Evolutionary conservation across 306 rosid species (phyloP), one percentile per base, ranked within the genome.

Genomic region (Macrotyloma uniflorum): DNA sequence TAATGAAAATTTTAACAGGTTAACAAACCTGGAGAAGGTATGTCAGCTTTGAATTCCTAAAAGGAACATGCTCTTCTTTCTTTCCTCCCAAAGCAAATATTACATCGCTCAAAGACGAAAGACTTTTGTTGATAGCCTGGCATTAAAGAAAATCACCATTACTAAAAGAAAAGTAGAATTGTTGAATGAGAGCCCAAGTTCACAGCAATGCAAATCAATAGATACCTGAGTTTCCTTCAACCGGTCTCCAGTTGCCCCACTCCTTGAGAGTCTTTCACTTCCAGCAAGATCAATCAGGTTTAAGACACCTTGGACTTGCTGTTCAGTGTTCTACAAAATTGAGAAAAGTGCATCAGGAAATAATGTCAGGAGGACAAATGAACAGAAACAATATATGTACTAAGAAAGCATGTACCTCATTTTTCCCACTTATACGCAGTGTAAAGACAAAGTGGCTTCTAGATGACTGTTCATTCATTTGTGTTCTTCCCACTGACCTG

Each of bases 401-500:
- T 18, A 58, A 4, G 0, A 70, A 11, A 67, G 23, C 12, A 61
- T 72, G 80, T 84, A 86, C 99, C 98, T 93, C 93, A 75, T 95
- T 93, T 47, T 85, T 80, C 42, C 99, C 99, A 70, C 88, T 81
- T 71, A 95, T 95, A 20, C 99, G 97, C 89, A 95, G 76, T 59
- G 96, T 95, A 78, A 95, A 93, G 78, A 95, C 99, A 42, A 95
- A 84, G 77, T 95, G 98, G 74, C 99, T 95, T 85, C 98, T 93
- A 3, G 99, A 95, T 49, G 99, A 95, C 45, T 95, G 97, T 67
- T 95, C 99, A 63, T 95, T 95, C 99, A 95, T 95, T 32, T 91
- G 93, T 8, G 99, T 96, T 83, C 83, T 93, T 58, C 98, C 97
- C 45, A 96, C 98, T n/a, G 98, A 93, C 90, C 99, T 96, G 80